A percentile compares a stretch with the other conserved stretches of the same genome.
Conservation (phyloP, 139 green algal genomes). For the Eudorina sp. region DNA sequence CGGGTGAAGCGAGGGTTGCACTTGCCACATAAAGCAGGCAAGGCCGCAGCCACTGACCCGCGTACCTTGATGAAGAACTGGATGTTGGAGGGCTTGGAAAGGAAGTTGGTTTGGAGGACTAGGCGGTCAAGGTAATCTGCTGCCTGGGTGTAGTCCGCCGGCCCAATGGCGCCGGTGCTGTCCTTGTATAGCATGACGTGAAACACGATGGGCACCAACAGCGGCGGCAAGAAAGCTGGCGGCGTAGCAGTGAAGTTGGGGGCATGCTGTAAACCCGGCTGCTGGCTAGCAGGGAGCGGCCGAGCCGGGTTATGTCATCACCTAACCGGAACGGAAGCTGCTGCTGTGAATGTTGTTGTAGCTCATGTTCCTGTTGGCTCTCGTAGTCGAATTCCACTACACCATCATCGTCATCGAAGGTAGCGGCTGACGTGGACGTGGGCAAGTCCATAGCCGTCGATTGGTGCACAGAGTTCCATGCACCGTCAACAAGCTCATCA, state of each 20-base stretch:
- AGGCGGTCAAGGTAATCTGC: not conserved
- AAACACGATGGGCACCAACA: slow-evolving; percentile 4
- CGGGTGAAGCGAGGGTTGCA: too few relatives aligned
- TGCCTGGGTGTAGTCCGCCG: not conserved
- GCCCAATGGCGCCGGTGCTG: not conserved
- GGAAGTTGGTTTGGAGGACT: not conserved
- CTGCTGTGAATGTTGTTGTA: not conserved
- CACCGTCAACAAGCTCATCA: too few relatives aligned
- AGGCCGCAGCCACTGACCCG: not conserved
- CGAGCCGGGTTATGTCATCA: too few relatives aligned
- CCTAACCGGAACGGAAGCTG: too few relatives aligned
- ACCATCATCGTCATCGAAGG: too few relatives aligned
- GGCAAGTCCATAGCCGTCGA: too few relatives aligned
- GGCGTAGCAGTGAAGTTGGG: not conserved
- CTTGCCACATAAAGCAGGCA: too few relatives aligned
- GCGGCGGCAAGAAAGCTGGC: not conserved
- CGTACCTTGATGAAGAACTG: slow-evolving; percentile 40
- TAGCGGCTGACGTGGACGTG: too few relatives aligned
- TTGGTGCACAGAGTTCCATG: too few relatives aligned
- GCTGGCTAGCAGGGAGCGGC: too few relatives aligned
- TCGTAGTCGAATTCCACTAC: too few relatives aligned
- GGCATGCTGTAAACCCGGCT: not conserved
- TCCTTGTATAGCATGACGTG: slow-evolving; percentile 42
- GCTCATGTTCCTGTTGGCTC: too few relatives aligned
- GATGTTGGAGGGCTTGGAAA: slow-evolving; percentile 27